Evolutionary conservation across 352 stramenopile species (phyloP), one percentile per base, ranked within the genome.

Genomic region (Aphanomyces euteiches): DNA sequence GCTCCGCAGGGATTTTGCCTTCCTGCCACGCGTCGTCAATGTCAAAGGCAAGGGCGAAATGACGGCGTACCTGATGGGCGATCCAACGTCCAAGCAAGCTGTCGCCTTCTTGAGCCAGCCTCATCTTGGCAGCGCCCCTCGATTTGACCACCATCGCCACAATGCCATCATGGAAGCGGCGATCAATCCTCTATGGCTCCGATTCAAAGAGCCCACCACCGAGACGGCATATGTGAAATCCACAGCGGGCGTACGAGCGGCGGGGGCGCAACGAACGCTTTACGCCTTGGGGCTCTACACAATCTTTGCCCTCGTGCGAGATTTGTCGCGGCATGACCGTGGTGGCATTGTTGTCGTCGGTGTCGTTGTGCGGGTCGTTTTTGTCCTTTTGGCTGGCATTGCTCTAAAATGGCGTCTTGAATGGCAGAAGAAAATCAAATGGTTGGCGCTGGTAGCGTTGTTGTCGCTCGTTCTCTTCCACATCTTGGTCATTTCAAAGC

Each of bases 41-140:
- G 87, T 89, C 7, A 96, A 96, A 73, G 85, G 88, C 0, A 96
- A 96, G 73, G 89, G 89, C 4, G 77, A 71, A 0, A 93, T 96
- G 85, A 92, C 78, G 0, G 91, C 86, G 7, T 95, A 95, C 58
- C 75, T 95, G 43, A 75, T 96, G 2, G 85, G 84, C 2, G 82
- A 87, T 28, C 85, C 87, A 0, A 36, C 90, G 1, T 90, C 78
- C 28, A 28, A 28, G 28, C 28, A 2, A 28, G 28, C 28, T 28
- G 28, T 28, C 28, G 28, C 28, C 28, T 28, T 28, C 28, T 28
- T 0, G 82, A 91, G 1, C 53, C 88, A 1, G 85, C 85, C 0
- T 72, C 78, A 7, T 74, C 84, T 76, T 78, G 79, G 3, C 3
- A 58, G 7, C 56, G 56, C 5, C 3, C 54, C 10, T 60, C 54